Conservation (phyloP, 768 basidiomycete species). For the Boletellus emodensis region DNA sequence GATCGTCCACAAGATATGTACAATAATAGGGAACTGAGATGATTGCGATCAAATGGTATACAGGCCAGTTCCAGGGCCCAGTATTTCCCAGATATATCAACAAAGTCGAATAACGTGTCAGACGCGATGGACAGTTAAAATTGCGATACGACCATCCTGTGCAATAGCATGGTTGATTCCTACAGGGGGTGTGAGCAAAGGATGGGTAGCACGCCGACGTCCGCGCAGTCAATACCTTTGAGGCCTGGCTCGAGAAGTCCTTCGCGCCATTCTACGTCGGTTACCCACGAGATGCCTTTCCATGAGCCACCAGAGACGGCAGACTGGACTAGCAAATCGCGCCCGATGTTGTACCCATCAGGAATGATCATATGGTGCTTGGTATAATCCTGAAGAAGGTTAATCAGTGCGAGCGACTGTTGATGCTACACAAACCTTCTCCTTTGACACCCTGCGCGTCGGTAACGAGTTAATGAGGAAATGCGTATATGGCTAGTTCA, state of each 20-base stretch:
- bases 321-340: conserved; percentile 70
- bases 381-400: conserved; percentile 43
- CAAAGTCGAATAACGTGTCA: conserved; percentile 15
- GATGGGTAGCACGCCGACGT: not conserved
- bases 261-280: conserved; percentile 70
- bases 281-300: conserved; percentile 68
- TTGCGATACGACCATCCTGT: conserved; percentile 78
- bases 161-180: conserved; percentile 79
- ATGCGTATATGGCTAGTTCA: not conserved
- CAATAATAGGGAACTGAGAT: conserved; percentile 2
- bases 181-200: conserved; percentile 24
- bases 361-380: conserved; percentile 70
- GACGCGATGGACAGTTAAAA: conserved; percentile 61
- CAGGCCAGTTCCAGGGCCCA: conserved; percentile 4
- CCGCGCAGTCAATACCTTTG: conserved; percentile 44
- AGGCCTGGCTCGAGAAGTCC: conserved; percentile 68
- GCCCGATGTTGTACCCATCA: conserved; percentile 79
- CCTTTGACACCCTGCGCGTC: conserved; percentile 61
- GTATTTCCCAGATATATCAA: not conserved
- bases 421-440: conserved; percentile 40
- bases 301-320: conserved; percentile 60
- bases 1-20: conserved; percentile 9
- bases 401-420: conserved; percentile 1
- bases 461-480: not conserved
- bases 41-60: conserved; percentile 11